Evolutionary conservation across 2,329 filamentous ascomycete species (phyloP), one percentile per base, ranked within the genome.

Genomic region (Diaporthe sp.): DNA sequence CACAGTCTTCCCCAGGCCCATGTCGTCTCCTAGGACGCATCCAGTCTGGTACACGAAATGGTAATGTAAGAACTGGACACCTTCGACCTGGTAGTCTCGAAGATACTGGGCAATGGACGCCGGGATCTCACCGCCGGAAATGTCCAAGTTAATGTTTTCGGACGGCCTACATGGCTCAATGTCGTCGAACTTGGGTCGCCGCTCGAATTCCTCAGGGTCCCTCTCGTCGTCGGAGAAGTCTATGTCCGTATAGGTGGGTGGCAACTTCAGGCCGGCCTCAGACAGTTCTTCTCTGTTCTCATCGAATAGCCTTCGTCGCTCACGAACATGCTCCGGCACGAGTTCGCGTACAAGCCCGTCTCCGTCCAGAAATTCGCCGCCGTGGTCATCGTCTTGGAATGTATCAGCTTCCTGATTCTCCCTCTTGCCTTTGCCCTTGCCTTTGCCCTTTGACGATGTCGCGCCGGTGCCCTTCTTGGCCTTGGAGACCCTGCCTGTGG

Each of bases 1-100:
- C 3, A 99, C 95, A 0, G 97, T 99, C 84, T 99, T 99, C 0
- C 97, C 97, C 44, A 99, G 85, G 28, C 97, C 97, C 97, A 99
- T 99, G 81, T 99, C 97, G 81, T 99, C 97, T 4, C 96, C 96
- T 0, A 99, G 88, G 31, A 99, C 94, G 2, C 94, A 95, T 1
- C 97, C 97, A 79, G 93, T 93, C 81, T 99, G 97, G 78, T 95
- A 96, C 5, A 98, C 93, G 81, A 98, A 98, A 31, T 94, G 89
- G 76, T 94, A 91, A 82, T 98, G 96, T 10, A 99, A 87, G 80
- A 98, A 98, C 44, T 90, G 89, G 19, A 94, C 94, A 7, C 97
- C 97, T 39, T 94, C 90, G 1, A 98, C 88, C 82, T 99, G 97
- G 80, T 99, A 99, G 77, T 96, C 94, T 76, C 97, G 92, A 67